Percentiles rank a stretch among this genome's conserved stretches.
Conservation (phyloP, 495 filamentous ascomycete species). For the Lasiosphaeria ovina region DNA sequence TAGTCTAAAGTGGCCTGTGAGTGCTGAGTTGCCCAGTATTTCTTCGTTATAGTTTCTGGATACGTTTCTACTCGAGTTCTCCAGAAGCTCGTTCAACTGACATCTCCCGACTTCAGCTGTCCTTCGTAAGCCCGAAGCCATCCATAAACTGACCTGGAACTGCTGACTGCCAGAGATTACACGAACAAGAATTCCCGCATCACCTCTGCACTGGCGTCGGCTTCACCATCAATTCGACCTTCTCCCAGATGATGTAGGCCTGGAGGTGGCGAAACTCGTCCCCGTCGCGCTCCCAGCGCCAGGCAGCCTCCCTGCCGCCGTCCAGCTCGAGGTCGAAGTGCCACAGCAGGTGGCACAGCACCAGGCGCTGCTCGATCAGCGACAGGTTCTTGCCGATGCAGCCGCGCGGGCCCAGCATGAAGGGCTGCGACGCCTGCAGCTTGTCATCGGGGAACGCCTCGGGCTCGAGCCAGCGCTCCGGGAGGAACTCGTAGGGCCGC, state of each 20-base stretch:
- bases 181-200: neutral
- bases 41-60: too few relatives aligned
- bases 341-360: slow-evolving; percentile 9
- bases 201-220: neutral
- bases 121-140: too few relatives aligned
- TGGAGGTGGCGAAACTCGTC: slow-evolving; percentile 9
- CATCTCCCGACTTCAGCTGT: too few relatives aligned
- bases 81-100: too few relatives aligned
- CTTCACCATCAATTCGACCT: slow-evolving; percentile 3
- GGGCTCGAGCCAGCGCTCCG: slow-evolving; percentile 46
- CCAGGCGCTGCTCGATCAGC: slow-evolving; percentile 22
- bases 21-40: too few relatives aligned
- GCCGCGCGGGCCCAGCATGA: slow-evolving; percentile 40
- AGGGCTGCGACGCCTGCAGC: slow-evolving; percentile 32
- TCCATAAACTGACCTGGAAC: too few relatives aligned
- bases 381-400: slow-evolving; percentile 51
- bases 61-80: too few relatives aligned
- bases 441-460: slow-evolving; percentile 23
- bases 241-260: slow-evolving; percentile 13
- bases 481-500: slow-evolving; percentile 37
- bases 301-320: neutral
- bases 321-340: slow-evolving; percentile 7
- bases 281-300: slow-evolving; percentile 7
- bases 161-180: too few relatives aligned
- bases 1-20: too few relatives aligned